These are phyloP conservation scores for Macadamia tetraphylla DNA, from an alignment of 164 flowering plant genomes.

Conservation along the genomic window DNA sequence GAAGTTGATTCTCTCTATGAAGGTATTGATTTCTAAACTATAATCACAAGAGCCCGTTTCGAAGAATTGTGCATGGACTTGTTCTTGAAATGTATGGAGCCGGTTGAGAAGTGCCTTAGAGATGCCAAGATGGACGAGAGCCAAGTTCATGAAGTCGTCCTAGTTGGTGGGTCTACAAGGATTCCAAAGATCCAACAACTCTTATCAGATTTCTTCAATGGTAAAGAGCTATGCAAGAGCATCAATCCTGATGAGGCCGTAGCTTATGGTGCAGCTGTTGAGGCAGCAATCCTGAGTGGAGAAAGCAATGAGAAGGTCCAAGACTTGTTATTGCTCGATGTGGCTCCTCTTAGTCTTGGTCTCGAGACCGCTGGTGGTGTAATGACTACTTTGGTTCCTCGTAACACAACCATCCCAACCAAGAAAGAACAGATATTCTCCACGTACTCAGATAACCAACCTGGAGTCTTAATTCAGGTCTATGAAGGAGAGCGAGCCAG, in stretches of 20 bases:
- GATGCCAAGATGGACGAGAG: background rate
- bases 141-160: background rate
- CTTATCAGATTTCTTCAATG: background rate
- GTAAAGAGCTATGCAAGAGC: background rate
- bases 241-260: background rate
- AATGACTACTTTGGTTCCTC: background rate
- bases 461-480: slow-evolving; percentile 1
- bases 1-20: background rate
- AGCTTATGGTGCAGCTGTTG: slow-evolving; percentile 1
- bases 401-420: background rate
- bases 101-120: background rate
- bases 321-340: background rate
- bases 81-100: background rate
- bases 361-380: background rate
- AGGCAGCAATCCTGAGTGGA: background rate
- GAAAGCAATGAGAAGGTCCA: background rate
- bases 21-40: background rate
- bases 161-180: slow-evolving; percentile 3
- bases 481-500: background rate
- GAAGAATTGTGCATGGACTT: slow-evolving; percentile 1
- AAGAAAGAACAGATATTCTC: slow-evolving; percentile 3
- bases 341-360: background rate
- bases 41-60: background rate
- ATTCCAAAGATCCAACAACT: background rate
- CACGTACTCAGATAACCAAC: background rate